Evolutionary conservation across 768 basidiomycete species (phyloP).

Genomic region (Mycena latifolia): DNA sequence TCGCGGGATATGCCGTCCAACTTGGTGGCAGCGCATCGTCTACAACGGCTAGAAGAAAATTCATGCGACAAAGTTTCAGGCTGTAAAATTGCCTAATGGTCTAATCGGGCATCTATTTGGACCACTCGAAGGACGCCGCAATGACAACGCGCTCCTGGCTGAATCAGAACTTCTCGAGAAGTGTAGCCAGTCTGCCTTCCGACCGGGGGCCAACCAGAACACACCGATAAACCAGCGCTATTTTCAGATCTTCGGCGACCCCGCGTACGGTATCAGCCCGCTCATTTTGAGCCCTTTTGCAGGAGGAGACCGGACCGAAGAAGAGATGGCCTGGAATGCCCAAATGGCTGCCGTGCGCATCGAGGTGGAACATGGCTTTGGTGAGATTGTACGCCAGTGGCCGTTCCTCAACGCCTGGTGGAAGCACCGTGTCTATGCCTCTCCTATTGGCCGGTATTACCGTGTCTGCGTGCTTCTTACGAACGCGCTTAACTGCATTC

Average conservation of each 20-base stretch:
- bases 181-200: conserved; percentile 19
- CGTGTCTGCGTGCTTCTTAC: conserved; percentile 39
- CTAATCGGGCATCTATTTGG: conserved; percentile 42
- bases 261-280: conserved; percentile 37
- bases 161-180: conserved; percentile 28
- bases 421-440: conserved; percentile 35
- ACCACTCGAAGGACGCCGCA: conserved; percentile 37
- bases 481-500: conserved; percentile 41
- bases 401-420: conserved; percentile 42
- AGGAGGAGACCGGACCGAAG: conserved; percentile 33
- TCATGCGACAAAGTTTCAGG: conserved; percentile 45
- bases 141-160: conserved; percentile 34
- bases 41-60: conserved; percentile 43
- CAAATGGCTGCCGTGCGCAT: conserved; percentile 41
- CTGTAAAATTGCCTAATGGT: conserved; percentile 41
- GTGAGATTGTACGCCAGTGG: conserved; percentile 34
- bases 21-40: conserved; percentile 6
- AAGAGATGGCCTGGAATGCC: conserved; percentile 41
- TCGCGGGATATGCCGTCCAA: conserved; percentile 28
- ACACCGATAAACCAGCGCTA: not conserved
- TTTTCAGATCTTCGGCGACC: conserved; percentile 41
- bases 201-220: not conserved
- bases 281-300: too few species aligned
- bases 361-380: conserved; percentile 42
- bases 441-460: conserved; percentile 43